These are phyloP conservation scores for Allium cepa DNA, from an alignment of 106 monocot species.

Conservation along the genomic window DNA sequence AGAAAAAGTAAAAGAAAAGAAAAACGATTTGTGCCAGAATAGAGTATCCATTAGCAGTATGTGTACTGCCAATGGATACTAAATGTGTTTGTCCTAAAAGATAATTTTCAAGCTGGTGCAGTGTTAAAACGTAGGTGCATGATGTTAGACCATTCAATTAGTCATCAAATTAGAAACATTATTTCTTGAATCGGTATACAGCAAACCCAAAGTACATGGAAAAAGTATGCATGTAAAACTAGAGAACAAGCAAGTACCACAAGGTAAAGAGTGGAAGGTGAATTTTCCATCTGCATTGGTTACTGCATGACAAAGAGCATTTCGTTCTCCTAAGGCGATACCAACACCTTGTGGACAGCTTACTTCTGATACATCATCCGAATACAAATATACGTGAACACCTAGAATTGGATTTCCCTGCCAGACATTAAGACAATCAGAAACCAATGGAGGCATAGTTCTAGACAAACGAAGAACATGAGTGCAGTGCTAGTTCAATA, in stretches of 20 bases:
- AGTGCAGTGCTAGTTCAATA: neutral
- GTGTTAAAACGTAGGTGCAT: neutral
- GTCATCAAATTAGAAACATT: neutral
- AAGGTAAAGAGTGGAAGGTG: constrained; percentile 72
- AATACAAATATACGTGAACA: constrained; percentile 84
- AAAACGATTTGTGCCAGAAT: too few relatives aligned
- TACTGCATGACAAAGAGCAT: constrained; percentile 82
- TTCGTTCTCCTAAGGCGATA: constrained; percentile 36
- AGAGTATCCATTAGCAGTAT: too few relatives aligned
- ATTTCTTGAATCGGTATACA: neutral
- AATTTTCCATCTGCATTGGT: constrained; percentile 89
- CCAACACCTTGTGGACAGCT: constrained; percentile 60
- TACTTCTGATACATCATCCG: constrained; percentile 66
- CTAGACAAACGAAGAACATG: neutral
- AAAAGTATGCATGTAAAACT: neutral
- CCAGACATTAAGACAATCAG: constrained; percentile 8
- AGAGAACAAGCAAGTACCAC: constrained; percentile 51
- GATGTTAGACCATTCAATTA: neutral
- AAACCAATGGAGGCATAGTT: neutral
- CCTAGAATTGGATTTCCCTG: constrained; percentile 98
- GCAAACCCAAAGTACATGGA: neutral
- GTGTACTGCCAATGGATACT: too few relatives aligned
- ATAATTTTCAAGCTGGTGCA: neutral
- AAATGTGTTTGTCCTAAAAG: too few relatives aligned
- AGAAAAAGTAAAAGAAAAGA: too few relatives aligned